Evolutionary conservation across 768 basidiomycete genomes (phyloP), one percentile per base, ranked within the genome.

Genomic region (Rhodotorula graminis): DNA sequence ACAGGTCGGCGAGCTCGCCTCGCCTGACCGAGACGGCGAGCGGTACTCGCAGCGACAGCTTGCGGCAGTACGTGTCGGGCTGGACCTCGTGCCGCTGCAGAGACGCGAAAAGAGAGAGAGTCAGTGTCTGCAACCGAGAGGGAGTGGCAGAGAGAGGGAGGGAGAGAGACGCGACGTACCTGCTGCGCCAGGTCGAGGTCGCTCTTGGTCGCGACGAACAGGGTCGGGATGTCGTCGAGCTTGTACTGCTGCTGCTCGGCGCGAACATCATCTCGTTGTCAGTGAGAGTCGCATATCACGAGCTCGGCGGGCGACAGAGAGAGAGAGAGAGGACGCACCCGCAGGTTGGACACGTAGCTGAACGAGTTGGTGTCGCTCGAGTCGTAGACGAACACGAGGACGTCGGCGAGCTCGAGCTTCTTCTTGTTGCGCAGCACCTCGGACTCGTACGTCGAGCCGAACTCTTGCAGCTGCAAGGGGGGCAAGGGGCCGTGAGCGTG

Each of bases 361-460:
- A 99, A 99, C 18, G 93, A 96, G 82, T 99, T 98, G 53, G 95
- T 97, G 80, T 99, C 95, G 79, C 92, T 93, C 60, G 94, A 97
- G 82, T 99, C 95, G 78, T 97, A 88, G 46, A 97, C 93, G 80
- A 95, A 97, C 74, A 94, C 86, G 72, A 97, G 90, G 55, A 97
- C 91, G 81, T 99, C 95, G 29, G 91, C 92, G 58, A 91, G 82
- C 80, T 96, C 94, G 46, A 89, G 88, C 83, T 93, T 96, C 84
- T 92, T 95, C 52, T 88, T 85, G 80, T 89, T 92, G 72, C 93
- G 87, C 68, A 98, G 83, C 18, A 87, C 89, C 81, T 97, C 95
- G 0, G 90, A 85, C 82, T 99, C 95, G 77, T 95, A 96, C 80
- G 89, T 90, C 53, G 92, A 93, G 25, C 95, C 95, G 80, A 97